A percentile compares a stretch with the other conserved stretches of the same genome.
phyloP scores from a whole-genome alignment of 345 rosid genomes.

The Heritiera littoralis region DNA sequence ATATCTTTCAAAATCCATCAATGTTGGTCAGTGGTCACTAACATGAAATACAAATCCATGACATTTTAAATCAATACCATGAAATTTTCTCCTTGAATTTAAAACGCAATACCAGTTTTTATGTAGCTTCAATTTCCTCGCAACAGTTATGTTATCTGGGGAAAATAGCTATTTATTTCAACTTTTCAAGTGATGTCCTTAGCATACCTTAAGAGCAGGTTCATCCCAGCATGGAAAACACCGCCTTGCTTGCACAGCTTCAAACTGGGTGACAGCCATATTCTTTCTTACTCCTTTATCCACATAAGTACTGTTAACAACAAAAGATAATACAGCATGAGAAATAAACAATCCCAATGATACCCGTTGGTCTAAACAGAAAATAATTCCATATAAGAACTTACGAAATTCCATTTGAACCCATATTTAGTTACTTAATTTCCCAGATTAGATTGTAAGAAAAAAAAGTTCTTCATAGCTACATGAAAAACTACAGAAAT shows the following conservation, averaged over 20 bases:
- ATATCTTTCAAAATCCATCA: background rate
- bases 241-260: constrained; percentile 45
- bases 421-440: background rate
- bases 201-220: constrained; percentile 47
- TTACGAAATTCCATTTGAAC: background rate
- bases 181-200: background rate
- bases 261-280: constrained; percentile 52
- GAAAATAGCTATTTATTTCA: background rate
- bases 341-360: background rate
- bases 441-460: background rate
- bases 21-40: background rate
- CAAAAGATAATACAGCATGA: background rate
- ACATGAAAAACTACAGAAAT: background rate
- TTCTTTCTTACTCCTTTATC: constrained; percentile 42
- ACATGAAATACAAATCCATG: background rate
- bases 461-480: no score
- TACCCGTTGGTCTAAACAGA: background rate
- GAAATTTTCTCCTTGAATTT: background rate
- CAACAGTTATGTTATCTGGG: background rate
- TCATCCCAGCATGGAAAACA: constrained; percentile 63
- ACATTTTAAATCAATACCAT: background rate
- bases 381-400: background rate
- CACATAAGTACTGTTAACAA: constrained; percentile 32
- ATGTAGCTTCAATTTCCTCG: background rate
- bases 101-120: background rate